These are phyloP conservation scores for Colletotrichum viniferum DNA, from an alignment of 2,329 filamentous ascomycete genomes.

Conservation along the genomic window DNA sequence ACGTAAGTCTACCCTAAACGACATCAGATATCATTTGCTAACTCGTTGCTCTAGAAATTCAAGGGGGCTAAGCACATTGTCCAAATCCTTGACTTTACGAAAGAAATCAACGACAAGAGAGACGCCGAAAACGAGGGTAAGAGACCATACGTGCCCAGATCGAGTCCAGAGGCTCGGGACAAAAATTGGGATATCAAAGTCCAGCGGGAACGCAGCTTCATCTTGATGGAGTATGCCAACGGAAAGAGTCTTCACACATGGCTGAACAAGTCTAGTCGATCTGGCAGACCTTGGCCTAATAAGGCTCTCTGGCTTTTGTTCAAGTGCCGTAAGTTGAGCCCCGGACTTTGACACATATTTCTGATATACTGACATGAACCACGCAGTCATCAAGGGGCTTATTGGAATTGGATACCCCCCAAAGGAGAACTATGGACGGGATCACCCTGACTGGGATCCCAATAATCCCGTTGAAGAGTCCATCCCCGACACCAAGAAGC, in stretches of 20 bases:
- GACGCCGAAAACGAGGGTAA: not conserved
- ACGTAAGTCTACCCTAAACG: not conserved
- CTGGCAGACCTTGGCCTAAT: not conserved
- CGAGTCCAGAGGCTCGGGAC: not conserved
- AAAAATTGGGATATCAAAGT: not conserved
- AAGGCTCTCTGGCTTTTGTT: conserved; percentile 17
- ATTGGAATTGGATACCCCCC: conserved; percentile 29
- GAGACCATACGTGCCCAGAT: not conserved
- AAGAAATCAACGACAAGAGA: conserved; percentile 1
- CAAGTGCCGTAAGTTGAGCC: not conserved
- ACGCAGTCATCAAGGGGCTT: conserved; percentile 29
- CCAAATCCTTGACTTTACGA: conserved; percentile 28
- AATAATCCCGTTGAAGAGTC: conserved; percentile 3
- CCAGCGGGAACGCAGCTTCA: conserved; percentile 9
- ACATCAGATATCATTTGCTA: not conserved
- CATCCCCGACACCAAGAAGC: not conserved
- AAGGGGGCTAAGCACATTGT: conserved; percentile 29
- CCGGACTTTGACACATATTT: not conserved
- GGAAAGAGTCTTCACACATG: conserved; percentile 25
- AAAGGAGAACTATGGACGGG: not conserved
- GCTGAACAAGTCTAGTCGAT: conserved; percentile 12
- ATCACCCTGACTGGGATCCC: not conserved
- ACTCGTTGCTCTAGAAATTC: conserved; percentile 25
- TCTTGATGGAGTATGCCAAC: conserved; percentile 31
- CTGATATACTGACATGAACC: not conserved